Evolutionary conservation across 306 rosid species (phyloP).

Genomic region (Medicago arabica): DNA sequence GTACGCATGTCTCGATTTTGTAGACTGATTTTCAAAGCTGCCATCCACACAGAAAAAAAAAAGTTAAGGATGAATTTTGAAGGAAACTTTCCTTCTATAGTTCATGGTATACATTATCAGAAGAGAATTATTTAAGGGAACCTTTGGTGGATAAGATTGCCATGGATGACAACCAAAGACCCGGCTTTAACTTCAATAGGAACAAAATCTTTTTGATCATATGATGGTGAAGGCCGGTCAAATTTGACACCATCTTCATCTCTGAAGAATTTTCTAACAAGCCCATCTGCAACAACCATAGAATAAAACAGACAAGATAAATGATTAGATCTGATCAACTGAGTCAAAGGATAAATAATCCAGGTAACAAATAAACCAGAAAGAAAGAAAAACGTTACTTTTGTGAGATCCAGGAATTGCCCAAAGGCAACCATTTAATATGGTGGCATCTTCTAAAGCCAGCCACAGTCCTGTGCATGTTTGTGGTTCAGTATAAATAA

Average conservation of each 20-base stretch:
- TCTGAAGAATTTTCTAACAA: conserved; percentile 84
- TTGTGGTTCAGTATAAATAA: conserved; percentile 87
- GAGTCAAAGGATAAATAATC: conserved; percentile 25
- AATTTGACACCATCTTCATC: conserved; percentile 78
- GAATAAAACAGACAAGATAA: conserved; percentile 22
- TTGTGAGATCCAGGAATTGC: conserved; percentile 96
- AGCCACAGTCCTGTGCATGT: conserved; percentile 98
- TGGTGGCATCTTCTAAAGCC: conserved; percentile 88
- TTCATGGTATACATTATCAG: conserved; percentile 7
- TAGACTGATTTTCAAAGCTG: conserved; percentile 92
- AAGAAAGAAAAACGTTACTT: conserved; percentile 51
- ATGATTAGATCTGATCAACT: conserved; percentile 23
- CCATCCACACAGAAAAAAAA: conserved; percentile 37
- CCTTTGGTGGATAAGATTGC: conserved; percentile 99
- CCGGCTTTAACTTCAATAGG: conserved; percentile 95
- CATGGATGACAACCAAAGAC: conserved; percentile 86
- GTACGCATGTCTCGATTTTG: conserved; percentile 93
- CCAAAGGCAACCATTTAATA: conserved; percentile 87
- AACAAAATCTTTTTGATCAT: conserved; percentile 78
- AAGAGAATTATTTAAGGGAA: conserved; percentile 47
- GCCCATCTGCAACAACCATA: conserved; percentile 66
- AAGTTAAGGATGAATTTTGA: conserved; percentile 5
- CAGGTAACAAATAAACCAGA: conserved; percentile 19
- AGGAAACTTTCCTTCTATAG: conserved; percentile 5
- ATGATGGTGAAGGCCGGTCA: conserved; percentile 77